These are phyloP conservation scores for Dalbergia oliveri DNA, from an alignment of 306 rosid species.

Conservation along the genomic window DNA sequence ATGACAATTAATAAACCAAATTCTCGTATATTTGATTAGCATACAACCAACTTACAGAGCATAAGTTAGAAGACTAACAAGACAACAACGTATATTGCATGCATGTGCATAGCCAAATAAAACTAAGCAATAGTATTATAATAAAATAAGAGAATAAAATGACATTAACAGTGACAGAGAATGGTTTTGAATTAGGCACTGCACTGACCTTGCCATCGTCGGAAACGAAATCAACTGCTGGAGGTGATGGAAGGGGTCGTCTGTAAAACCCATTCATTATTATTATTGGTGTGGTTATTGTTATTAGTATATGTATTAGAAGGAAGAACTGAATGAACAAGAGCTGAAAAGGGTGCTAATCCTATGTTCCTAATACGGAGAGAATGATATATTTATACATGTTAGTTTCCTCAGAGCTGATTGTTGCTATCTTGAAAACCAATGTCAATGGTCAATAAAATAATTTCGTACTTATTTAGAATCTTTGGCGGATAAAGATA, in stretches of 20 bases:
- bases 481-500: neutral
- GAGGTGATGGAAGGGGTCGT: slow-evolving; percentile 41
- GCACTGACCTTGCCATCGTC: slow-evolving; percentile 39
- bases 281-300: neutral
- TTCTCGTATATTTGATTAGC: too few relatives aligned
- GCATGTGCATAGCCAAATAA: too few relatives aligned
- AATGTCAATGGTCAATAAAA: neutral
- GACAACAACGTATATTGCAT: too few relatives aligned
- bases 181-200: neutral
- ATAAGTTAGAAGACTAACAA: too few relatives aligned
- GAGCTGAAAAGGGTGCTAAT: neutral
- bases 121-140: neutral
- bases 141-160: neutral
- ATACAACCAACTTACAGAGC: too few relatives aligned
- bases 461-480: too few relatives aligned
- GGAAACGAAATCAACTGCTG: slow-evolving; percentile 41
- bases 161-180: neutral
- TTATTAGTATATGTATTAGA: neutral
- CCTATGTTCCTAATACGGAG: neutral
- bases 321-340: neutral
- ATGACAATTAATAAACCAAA: too few relatives aligned
- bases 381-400: neutral
- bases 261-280: slow-evolving; percentile 41
- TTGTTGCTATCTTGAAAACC: neutral
- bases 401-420: neutral